A percentile compares a stretch with the other conserved stretches of the same genome.
Evolutionary conservation across 495 filamentous ascomycete species (phyloP).

Genomic region (Hypomontagnella submonticulosa): DNA sequence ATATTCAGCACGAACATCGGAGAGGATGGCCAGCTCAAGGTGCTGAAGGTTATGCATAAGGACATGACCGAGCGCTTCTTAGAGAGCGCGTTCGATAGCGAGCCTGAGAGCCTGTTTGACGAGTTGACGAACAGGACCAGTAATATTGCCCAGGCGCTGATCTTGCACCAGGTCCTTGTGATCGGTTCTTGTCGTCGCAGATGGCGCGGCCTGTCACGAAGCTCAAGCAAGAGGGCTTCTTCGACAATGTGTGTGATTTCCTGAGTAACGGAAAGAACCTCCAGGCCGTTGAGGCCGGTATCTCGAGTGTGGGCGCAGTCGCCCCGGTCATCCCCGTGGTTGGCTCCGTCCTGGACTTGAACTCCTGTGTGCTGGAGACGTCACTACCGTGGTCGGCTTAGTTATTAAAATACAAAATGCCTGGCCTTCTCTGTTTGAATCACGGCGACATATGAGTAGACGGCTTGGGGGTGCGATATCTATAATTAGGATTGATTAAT

Average conservation of each 20-base stretch:
- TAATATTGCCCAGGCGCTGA: slow-evolving; percentile 29
- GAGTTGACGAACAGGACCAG: slow-evolving; percentile 24
- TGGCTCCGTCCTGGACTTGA: slow-evolving; percentile 9
- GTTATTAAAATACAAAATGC: not conserved
- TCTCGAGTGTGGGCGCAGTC: not conserved
- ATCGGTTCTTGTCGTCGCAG: slow-evolving; percentile 18
- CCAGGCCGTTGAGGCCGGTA: slow-evolving; percentile 1
- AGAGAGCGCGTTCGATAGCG: slow-evolving; percentile 17
- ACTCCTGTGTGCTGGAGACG: not conserved
- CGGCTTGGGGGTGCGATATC: no score
- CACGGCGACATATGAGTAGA: no score
- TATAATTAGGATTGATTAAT: no score
- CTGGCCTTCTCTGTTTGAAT: no score
- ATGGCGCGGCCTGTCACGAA: slow-evolving; percentile 12
- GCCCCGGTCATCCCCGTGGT: slow-evolving; percentile 5
- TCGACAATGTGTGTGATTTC: slow-evolving; percentile 40
- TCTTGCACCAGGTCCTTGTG: slow-evolving; percentile 21
- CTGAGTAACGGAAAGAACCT: slow-evolving; percentile 9
- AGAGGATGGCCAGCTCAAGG: slow-evolving; percentile 11
- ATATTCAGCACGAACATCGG: not conserved
- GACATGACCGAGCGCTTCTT: not conserved
- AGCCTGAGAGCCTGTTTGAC: slow-evolving; percentile 22
- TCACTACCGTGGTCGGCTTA: slow-evolving; percentile 2
- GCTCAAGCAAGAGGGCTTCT: slow-evolving; percentile 41
- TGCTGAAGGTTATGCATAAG: no score